A percentile compares a stretch with the other conserved stretches of the same genome.
Evolutionary conservation across 2,329 filamentous ascomycete genomes (phyloP).

Genomic region (Aaosphaeria pasadenensis): DNA sequence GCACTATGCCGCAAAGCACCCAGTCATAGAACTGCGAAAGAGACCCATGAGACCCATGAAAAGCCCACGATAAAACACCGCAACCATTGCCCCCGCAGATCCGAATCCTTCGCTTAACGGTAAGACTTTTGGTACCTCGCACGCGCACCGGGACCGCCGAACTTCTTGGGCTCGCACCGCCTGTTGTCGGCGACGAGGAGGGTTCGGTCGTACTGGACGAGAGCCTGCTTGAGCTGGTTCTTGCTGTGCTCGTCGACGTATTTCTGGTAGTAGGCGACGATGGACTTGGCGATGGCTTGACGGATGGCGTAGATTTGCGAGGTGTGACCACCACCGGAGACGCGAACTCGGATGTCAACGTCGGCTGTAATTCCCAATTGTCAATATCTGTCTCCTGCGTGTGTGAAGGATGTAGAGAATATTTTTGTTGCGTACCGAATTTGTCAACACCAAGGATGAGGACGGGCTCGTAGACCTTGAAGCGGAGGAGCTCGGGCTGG

Average conservation of each 20-base stretch:
- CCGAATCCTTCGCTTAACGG: slow-evolving; percentile 64
- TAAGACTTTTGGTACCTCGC: slow-evolving; percentile 99
- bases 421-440: slow-evolving; percentile 56
- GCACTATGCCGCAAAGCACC: slow-evolving; percentile 20
- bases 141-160: slow-evolving; percentile 88
- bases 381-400: not conserved
- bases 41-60: slow-evolving; percentile 26
- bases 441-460: slow-evolving; percentile 97
- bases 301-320: slow-evolving; percentile 98
- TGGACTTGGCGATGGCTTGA: slow-evolving; percentile 97
- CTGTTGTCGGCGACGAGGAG: slow-evolving; percentile 99
- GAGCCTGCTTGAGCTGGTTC: slow-evolving; percentile 97
- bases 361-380: slow-evolving; percentile 48
- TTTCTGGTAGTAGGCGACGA: slow-evolving; percentile 99
- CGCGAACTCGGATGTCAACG: slow-evolving; percentile 96
- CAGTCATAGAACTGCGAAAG: slow-evolving; percentile 22
- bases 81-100: slow-evolving; percentile 10
- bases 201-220: slow-evolving; percentile 94
- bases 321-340: slow-evolving; percentile 95
- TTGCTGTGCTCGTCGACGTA: slow-evolving; percentile 99
- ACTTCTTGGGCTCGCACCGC: slow-evolving; percentile 99
- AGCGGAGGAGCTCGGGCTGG: slow-evolving; percentile 94
- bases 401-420: not conserved
- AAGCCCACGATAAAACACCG: slow-evolving; percentile 37
- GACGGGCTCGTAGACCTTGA: slow-evolving; percentile 99